Conservation (phyloP, 345 rosid genomes). For the Trapa bicornis region DNA sequence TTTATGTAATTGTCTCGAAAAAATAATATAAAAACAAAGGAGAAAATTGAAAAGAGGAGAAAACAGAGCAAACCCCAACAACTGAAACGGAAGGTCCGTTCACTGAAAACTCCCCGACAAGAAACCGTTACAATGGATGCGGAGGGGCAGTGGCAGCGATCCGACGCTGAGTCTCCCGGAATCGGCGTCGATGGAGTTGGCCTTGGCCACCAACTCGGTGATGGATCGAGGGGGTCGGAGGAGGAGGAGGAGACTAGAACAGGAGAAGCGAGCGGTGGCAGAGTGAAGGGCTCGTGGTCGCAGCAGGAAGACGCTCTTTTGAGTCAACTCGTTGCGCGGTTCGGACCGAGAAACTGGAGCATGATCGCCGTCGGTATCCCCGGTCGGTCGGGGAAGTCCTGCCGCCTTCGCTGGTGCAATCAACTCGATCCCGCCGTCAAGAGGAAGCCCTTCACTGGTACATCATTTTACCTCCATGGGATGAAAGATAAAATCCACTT, state of each 20-base stretch:
- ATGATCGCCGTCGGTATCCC: conserved; percentile 52
- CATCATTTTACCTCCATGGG: background rate
- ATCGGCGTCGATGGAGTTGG: background rate
- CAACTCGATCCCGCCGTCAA: conserved; percentile 71
- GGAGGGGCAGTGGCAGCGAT: background rate
- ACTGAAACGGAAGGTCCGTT: conserved; percentile 4
- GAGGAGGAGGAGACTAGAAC: background rate
- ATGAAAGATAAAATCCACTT: too few relatives aligned
- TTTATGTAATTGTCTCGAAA: too few relatives aligned
- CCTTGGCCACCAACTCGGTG: too few relatives aligned
- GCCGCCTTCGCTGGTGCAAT: conserved; percentile 88
- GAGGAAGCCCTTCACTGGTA: conserved; percentile 70
- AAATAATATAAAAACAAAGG: background rate
- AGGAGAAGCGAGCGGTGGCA: background rate
- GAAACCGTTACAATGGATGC: conserved; percentile 6
- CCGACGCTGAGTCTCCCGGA: background rate
- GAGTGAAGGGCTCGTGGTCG: conserved; percentile 45
- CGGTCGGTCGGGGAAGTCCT: conserved; percentile 73
- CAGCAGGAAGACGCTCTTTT: conserved; percentile 43
- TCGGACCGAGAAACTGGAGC: conserved; percentile 54
- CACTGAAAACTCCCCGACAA: background rate
- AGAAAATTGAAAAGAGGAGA: background rate
- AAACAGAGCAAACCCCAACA: conserved; percentile 2
- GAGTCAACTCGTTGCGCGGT: conserved; percentile 28
- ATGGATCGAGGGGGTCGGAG: background rate